Evolutionary conservation across 495 filamentous ascomycete genomes (phyloP).

Genomic region (Hyaloscypha finlandica): DNA sequence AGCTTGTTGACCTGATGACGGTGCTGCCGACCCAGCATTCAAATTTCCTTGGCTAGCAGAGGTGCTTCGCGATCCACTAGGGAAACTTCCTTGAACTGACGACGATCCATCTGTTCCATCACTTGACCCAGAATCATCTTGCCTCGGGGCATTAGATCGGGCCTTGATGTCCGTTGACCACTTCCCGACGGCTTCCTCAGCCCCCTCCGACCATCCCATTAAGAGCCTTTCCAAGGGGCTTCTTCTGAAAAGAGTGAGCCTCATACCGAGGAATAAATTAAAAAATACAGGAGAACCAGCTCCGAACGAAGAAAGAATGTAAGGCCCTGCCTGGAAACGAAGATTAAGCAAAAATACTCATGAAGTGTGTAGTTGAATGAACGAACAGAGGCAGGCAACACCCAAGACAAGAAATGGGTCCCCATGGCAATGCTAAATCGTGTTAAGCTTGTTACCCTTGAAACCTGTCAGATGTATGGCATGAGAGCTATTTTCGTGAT

Average conservation of each 20-base stretch:
- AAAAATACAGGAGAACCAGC: neutral
- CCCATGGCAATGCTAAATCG: neutral
- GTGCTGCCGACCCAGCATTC: too few relatives aligned
- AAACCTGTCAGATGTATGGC: constrained; percentile 1
- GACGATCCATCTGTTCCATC: neutral
- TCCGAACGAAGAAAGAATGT: neutral
- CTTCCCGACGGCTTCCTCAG: neutral
- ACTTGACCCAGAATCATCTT: neutral
- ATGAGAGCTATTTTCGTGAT: neutral
- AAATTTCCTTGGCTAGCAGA: too few relatives aligned
- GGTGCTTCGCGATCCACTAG: neutral
- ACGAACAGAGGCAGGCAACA: neutral
- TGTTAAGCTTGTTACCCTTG: neutral
- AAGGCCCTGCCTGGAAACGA: neutral
- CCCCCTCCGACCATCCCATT: neutral
- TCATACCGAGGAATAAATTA: neutral
- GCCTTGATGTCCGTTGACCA: neutral
- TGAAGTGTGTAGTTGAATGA: neutral
- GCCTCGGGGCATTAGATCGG: neutral
- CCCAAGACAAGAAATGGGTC: neutral
- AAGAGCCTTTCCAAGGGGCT: neutral
- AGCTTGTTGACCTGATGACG: too few relatives aligned
- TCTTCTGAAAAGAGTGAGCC: neutral
- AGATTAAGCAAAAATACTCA: neutral
- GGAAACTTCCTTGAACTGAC: neutral